These are phyloP conservation scores for Ophiostoma ips DNA, from an alignment of 2,329 filamentous ascomycete species.

Conservation along the genomic window DNA sequence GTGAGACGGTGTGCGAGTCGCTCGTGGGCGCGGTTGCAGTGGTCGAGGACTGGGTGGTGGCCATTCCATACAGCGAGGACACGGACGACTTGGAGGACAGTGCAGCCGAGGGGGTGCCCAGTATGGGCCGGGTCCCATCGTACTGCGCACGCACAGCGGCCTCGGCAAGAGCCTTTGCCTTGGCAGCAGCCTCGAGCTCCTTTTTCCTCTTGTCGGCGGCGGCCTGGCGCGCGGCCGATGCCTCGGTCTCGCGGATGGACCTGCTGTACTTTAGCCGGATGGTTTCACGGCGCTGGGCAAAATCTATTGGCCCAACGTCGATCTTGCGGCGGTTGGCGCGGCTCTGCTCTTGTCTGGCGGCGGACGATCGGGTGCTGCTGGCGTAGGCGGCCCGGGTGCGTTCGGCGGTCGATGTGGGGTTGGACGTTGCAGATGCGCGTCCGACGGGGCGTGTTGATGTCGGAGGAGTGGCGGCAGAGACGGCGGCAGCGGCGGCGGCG, in stretches of 20 bases:
- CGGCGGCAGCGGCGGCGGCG: not conserved
- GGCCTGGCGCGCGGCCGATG: constrained; percentile 37
- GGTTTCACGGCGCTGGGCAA: constrained; percentile 65
- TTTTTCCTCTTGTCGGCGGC: constrained; percentile 40
- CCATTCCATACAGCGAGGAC: constrained; percentile 5
- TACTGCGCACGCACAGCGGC: constrained; percentile 20
- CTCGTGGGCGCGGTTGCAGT: too few relatives aligned
- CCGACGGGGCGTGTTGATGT: constrained; percentile 2
- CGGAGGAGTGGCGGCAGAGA: not conserved
- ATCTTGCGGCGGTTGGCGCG: constrained; percentile 35
- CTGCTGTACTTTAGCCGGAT: constrained; percentile 79
- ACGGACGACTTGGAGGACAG: constrained; percentile 6
- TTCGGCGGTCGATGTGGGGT: constrained; percentile 5
- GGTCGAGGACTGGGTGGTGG: constrained; percentile 3
- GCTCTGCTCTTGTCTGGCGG: constrained; percentile 24
- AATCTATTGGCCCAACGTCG: constrained; percentile 64
- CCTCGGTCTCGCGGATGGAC: constrained; percentile 63
- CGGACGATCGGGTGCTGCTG: constrained; percentile 14
- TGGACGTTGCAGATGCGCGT: constrained; percentile 4
- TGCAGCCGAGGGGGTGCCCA: constrained; percentile 11
- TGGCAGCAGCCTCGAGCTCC: constrained; percentile 33
- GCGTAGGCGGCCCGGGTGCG: constrained; percentile 4
- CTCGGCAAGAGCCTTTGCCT: constrained; percentile 27
- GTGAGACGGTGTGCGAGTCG: not conserved
- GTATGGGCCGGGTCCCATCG: constrained; percentile 12